Percentiles rank a stretch among this genome's conserved stretches.
These are phyloP conservation scores for Artemisia tridentata DNA, from an alignment of 129 eudicot species.

Conservation along the genomic window DNA sequence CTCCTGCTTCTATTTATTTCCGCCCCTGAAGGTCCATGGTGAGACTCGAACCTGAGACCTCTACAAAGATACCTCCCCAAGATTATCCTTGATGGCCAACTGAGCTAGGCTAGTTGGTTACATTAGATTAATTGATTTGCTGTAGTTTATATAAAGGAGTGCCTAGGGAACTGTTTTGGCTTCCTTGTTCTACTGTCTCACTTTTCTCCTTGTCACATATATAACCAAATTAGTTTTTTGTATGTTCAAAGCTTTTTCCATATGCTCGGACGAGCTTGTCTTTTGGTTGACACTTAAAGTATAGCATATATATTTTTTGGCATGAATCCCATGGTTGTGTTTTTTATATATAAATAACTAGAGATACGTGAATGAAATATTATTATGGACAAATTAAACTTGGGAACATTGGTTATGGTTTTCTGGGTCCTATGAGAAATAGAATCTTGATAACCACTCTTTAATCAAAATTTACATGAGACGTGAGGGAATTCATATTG, in stretches of 20 bases:
- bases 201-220: background rate
- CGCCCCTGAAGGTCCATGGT: no score
- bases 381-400: background rate
- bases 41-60: no score
- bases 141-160: background rate
- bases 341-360: background rate
- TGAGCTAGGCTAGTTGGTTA: no score
- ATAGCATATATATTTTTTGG: background rate
- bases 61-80: no score
- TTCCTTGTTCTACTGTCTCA: conserved; percentile 14
- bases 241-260: background rate
- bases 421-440: background rate
- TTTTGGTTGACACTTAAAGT: background rate
- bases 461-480: no score
- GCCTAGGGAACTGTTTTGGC: conserved; percentile 8
- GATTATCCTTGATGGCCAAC: no score
- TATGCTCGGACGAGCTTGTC: background rate
- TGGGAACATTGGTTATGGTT: background rate
- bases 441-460: background rate
- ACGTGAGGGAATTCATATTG: no score
- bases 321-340: background rate
- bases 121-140: no score
- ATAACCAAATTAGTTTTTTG: background rate
- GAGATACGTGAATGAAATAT: background rate
- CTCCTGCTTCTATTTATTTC: no score